phyloP scores from a whole-genome alignment of 805 yeast species.

The Wickerhamiella allomyrinae region DNA sequence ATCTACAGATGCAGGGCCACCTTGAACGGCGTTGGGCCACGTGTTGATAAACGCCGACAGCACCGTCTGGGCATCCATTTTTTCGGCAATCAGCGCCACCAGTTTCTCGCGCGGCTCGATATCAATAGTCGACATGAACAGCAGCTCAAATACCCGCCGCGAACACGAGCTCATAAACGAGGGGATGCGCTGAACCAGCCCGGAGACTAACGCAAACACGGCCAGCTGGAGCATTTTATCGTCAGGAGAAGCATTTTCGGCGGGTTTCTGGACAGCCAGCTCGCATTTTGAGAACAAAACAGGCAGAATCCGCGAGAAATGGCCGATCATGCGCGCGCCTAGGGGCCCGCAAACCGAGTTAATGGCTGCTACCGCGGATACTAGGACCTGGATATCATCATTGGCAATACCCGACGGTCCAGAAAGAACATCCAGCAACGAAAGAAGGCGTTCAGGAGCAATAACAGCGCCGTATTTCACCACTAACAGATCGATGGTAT shows the following conservation, averaged over 20 bases:
- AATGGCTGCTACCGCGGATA: slow-evolving; percentile 61
- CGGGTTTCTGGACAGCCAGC: slow-evolving; percentile 22
- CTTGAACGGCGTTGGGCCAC: slow-evolving; percentile 36
- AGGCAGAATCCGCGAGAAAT: slow-evolving; percentile 72
- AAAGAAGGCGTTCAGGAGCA: slow-evolving; percentile 30
- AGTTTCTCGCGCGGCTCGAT: slow-evolving; percentile 35
- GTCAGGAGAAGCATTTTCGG: slow-evolving; percentile 9
- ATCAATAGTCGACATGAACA: slow-evolving; percentile 34
- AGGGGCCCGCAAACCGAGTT: slow-evolving; percentile 54
- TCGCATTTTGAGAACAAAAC: slow-evolving; percentile 52
- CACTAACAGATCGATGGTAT: slow-evolving; percentile 36
- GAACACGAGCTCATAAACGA: slow-evolving; percentile 63
- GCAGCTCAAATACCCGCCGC: slow-evolving; percentile 42
- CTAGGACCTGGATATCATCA: slow-evolving; percentile 43
- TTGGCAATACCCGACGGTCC: slow-evolving; percentile 41
- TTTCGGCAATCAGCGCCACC: slow-evolving; percentile 45
- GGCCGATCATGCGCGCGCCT: slow-evolving; percentile 78
- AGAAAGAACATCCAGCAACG: slow-evolving; percentile 37
- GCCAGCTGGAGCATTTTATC: slow-evolving; percentile 49
- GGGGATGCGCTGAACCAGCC: slow-evolving; percentile 71
- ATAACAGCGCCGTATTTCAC: slow-evolving; percentile 43
- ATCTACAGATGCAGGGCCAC: slow-evolving; percentile 38
- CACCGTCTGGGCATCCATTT: slow-evolving; percentile 51
- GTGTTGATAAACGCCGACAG: slow-evolving; percentile 42
- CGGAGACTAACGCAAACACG: slow-evolving; percentile 53